Percentiles rank a stretch among this genome's conserved stretches.
Conservation (phyloP, 202 grass and related monocot species). For the Carex arenaria region DNA sequence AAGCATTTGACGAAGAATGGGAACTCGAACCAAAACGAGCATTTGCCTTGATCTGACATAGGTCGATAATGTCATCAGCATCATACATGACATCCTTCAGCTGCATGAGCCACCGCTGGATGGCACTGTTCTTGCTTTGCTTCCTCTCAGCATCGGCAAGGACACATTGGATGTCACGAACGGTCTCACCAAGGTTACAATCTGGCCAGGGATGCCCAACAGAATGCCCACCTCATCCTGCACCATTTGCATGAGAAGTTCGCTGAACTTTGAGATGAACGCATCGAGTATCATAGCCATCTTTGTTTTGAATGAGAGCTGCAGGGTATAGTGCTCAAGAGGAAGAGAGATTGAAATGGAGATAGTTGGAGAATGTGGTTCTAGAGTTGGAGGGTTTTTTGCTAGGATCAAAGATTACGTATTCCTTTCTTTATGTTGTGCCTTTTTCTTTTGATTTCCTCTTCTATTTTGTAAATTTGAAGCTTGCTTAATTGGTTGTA, state of each 20-base stretch:
- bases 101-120: background rate
- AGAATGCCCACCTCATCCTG: slow-evolving; percentile 5
- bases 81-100: slow-evolving; percentile 18
- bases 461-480: too few relatives aligned
- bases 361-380: too few relatives aligned
- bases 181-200: background rate
- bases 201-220: background rate
- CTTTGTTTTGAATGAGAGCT: too few relatives aligned
- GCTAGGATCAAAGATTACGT: too few relatives aligned
- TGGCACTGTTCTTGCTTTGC: background rate
- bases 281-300: background rate
- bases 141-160: background rate
- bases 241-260: background rate
- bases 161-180: background rate
- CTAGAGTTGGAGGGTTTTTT: too few relatives aligned
- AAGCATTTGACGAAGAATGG: background rate
- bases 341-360: too few relatives aligned
- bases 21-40: background rate
- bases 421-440: too few relatives aligned
- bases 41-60: background rate
- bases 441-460: too few relatives aligned
- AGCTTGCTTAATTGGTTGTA: too few relatives aligned
- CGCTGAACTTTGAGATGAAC: too few relatives aligned
- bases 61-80: background rate
- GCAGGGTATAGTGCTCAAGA: too few relatives aligned